These are phyloP conservation scores for Aphanoascus verrucosus DNA, from an alignment of 2,329 filamentous ascomycete species.

Conservation along the genomic window DNA sequence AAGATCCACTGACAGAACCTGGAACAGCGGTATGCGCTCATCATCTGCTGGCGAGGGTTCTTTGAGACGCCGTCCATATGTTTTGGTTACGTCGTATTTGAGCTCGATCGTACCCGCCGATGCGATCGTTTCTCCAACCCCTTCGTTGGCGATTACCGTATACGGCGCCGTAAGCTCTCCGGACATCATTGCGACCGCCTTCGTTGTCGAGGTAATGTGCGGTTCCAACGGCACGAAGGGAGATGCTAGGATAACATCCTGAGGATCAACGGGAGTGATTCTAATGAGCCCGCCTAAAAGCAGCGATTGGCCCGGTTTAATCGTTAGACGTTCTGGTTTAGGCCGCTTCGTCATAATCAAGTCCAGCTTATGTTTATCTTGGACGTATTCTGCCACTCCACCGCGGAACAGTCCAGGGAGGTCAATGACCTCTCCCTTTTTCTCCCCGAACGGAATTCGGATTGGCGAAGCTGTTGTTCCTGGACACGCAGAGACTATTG, in stretches of 20 bases:
- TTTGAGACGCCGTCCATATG: conserved; percentile 58
- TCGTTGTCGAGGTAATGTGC: conserved; percentile 69
- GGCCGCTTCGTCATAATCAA: conserved; percentile 72
- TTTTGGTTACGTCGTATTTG: conserved; percentile 71
- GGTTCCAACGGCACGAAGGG: conserved; percentile 69
- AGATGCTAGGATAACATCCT: conserved; percentile 64
- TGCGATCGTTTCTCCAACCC: conserved; percentile 47
- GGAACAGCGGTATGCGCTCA: conserved; percentile 2
- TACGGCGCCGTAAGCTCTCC: conserved; percentile 52
- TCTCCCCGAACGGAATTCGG: conserved; percentile 75
- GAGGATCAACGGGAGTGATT: conserved; percentile 62
- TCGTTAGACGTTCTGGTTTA: conserved; percentile 58
- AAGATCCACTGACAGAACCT: conserved; percentile 69
- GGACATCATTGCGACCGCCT: conserved; percentile 63
- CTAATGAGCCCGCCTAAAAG: conserved; percentile 78
- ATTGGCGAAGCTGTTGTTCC: conserved; percentile 95
- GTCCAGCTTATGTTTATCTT: conserved; percentile 51
- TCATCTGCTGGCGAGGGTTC: background rate
- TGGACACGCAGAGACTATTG: conserved; percentile 72
- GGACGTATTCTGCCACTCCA: conserved; percentile 60
- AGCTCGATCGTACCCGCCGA: conserved; percentile 67
- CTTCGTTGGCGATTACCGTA: conserved; percentile 52
- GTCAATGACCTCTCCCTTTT: conserved; percentile 84
- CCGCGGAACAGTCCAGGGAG: conserved; percentile 73
- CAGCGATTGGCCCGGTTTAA: conserved; percentile 69